These are phyloP conservation scores for Kluyveromyces marxianus DNA, from an alignment of 1,139 yeast genomes.

Conservation along the genomic window DNA sequence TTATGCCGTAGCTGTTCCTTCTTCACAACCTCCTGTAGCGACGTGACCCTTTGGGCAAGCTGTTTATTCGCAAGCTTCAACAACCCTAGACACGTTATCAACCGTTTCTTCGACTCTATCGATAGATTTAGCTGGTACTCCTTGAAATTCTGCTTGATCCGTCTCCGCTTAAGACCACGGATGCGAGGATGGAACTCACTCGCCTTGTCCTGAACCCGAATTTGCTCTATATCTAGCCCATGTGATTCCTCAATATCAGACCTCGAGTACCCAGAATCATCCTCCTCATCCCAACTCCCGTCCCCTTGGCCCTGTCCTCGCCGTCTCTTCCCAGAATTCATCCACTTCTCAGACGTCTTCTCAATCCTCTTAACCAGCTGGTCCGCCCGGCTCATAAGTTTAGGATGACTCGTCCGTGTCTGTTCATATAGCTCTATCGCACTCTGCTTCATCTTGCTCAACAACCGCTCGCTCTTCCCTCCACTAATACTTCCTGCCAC, in stretches of 20 bases:
- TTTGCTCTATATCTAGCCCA: conserved; percentile 11
- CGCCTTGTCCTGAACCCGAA: conserved; percentile 7
- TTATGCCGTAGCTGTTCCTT: conserved; percentile 34
- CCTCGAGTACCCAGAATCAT: background rate
- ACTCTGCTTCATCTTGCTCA: conserved; percentile 18
- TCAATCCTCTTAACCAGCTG: conserved; percentile 10
- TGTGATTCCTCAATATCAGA: conserved; percentile 8
- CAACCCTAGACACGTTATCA: conserved; percentile 67
- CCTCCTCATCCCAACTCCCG: conserved; percentile 1
- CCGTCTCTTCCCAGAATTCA: conserved; percentile 2
- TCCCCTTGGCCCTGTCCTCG: background rate
- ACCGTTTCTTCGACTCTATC: conserved; percentile 59
- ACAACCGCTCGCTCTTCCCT: conserved; percentile 14
- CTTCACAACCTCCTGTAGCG: conserved; percentile 45
- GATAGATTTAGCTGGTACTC: conserved; percentile 37
- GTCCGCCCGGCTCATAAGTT: conserved; percentile 9
- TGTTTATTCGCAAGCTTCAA: conserved; percentile 71
- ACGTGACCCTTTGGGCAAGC: conserved; percentile 54
- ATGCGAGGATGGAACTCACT: conserved; percentile 11
- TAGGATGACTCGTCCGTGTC: conserved; percentile 16
- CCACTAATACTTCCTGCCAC: background rate
- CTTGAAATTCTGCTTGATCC: conserved; percentile 26
- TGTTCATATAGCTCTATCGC: conserved; percentile 25
- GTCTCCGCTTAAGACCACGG: conserved; percentile 22
- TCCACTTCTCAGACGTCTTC: conserved; percentile 10